A percentile compares a stretch with the other conserved stretches of the same genome.
phyloP scores from a whole-genome alignment of 169 alveolate genomes.

The Plasmodium vivax region DNA sequence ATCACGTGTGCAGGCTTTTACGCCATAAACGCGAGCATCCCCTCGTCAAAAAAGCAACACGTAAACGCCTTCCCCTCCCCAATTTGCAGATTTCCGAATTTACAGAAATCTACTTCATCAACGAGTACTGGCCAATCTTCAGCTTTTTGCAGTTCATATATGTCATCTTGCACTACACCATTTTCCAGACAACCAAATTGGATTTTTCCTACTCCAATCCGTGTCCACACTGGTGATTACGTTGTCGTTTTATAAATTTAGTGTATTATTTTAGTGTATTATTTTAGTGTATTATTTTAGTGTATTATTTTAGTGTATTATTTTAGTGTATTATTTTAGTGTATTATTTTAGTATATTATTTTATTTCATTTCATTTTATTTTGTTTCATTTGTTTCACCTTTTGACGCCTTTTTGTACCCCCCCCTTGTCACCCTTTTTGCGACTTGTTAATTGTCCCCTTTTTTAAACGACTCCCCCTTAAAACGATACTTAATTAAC shows the following conservation, averaged over 20 bases:
- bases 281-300: no score
- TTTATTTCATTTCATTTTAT: not conserved
- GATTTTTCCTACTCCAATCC: constrained; percentile 73
- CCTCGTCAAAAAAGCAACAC: not conserved
- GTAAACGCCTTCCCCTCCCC: not conserved
- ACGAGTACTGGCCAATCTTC: constrained; percentile 83
- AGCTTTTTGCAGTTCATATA: constrained; percentile 76
- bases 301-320: no score
- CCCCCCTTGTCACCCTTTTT: not conserved
- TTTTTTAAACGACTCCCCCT: not conserved
- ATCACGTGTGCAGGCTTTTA: not conserved
- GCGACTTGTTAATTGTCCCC: not conserved
- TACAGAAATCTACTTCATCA: constrained; percentile 81
- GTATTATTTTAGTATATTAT: not conserved
- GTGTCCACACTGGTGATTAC: constrained; percentile 26
- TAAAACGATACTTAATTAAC: not conserved
- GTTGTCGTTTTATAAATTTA: not conserved
- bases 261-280: not conserved
- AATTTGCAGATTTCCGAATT: constrained; percentile 82
- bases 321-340: not conserved
- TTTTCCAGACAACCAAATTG: constrained; percentile 75
- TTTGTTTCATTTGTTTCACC: not conserved
- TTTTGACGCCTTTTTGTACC: not conserved
- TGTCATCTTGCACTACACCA: constrained; percentile 79
- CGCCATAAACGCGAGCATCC: not conserved